Evolutionary conservation across 2,329 filamentous ascomycete species (phyloP).

Genomic region (Lasiodiplodia citricola): DNA sequence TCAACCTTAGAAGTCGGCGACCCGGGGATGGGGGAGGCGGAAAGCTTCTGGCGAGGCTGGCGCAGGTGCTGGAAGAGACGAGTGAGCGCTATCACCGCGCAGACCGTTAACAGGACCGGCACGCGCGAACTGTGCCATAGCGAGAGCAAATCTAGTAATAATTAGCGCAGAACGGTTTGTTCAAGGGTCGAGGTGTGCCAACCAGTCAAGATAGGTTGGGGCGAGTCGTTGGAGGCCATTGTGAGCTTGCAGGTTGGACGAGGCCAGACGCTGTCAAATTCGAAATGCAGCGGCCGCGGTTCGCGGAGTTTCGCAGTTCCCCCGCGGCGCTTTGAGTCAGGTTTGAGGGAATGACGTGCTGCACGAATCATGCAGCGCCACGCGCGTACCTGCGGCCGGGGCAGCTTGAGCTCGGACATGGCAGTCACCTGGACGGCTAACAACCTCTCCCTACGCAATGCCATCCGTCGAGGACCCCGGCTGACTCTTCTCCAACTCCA

Average conservation of each 20-base stretch:
- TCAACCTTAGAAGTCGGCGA: conserved; percentile 37
- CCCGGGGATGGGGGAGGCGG: conserved; percentile 38
- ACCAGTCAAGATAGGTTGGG: background rate
- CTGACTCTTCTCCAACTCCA: background rate
- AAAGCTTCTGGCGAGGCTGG: conserved; percentile 38
- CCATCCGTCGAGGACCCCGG: background rate
- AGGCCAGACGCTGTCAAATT: conserved; percentile 15
- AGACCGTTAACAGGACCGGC: conserved; percentile 39
- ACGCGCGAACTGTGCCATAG: conserved; percentile 46
- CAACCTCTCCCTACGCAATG: conserved; percentile 10
- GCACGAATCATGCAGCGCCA: background rate
- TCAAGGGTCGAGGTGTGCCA: background rate
- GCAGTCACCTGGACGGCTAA: conserved; percentile 20
- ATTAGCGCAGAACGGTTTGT: background rate
- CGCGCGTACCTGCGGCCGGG: conserved; percentile 17
- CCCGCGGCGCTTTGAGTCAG: conserved; percentile 19
- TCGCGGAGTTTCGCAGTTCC: conserved; percentile 16
- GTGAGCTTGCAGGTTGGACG: background rate
- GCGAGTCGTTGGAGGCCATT: conserved; percentile 10
- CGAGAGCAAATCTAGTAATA: conserved; percentile 38
- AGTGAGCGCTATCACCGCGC: conserved; percentile 38
- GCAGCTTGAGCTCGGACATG: conserved; percentile 24
- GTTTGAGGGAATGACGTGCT: background rate
- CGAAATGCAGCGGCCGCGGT: conserved; percentile 24
- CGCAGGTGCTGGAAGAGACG: conserved; percentile 36